Evolutionary conservation across 2,329 filamentous ascomycete species (phyloP), one percentile per base, ranked within the genome.

Genomic region (Botrytis galanthina): DNA sequence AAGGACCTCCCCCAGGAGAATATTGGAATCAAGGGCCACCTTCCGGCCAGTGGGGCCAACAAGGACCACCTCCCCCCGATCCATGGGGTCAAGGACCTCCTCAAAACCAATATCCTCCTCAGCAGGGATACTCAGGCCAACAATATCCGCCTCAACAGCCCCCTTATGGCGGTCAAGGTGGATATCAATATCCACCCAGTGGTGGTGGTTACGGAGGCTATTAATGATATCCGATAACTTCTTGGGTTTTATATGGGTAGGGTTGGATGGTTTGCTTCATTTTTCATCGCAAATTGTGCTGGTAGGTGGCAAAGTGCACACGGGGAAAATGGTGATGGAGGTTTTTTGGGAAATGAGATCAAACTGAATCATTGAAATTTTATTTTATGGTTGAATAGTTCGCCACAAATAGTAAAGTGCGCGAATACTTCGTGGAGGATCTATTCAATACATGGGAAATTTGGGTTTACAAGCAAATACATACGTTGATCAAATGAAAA

Each of bases 91-190:
- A 60, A 32, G 59, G 9, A 10, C 42, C 71, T 62, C 46, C 71
- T 61, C 57, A 46, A 37, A 71, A 44, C n/a, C 68, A 61, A 46
- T 73, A 71, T 37, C 72, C 48, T 29, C 42, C 67, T 61, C 68
- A 59, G 20, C 68, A 70, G 29, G 68, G 54, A 46, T 70, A 70
- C 42, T 54, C n/a, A 9, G 29, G 29, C 29, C 51, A 59, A 29
- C 46, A 70, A 44, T 77, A 75, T 59, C 76, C 73, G 2, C 72
- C 75, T 37, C 75, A 77, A 22, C 77, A 77, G 59, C 74, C 75
- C 29, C 75, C 75, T 46, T 75, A 76, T 72, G 74, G 73, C 35
- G 70, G 72, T 2, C 62, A 66, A 48, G 63, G 70, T 57, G 64
- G 64, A 14, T 63, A 72, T 66, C 62, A 72, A 46, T 57, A 66